Evolutionary conservation across 345 rosid species (phyloP).

Genomic region (Rhizophora mangle): DNA sequence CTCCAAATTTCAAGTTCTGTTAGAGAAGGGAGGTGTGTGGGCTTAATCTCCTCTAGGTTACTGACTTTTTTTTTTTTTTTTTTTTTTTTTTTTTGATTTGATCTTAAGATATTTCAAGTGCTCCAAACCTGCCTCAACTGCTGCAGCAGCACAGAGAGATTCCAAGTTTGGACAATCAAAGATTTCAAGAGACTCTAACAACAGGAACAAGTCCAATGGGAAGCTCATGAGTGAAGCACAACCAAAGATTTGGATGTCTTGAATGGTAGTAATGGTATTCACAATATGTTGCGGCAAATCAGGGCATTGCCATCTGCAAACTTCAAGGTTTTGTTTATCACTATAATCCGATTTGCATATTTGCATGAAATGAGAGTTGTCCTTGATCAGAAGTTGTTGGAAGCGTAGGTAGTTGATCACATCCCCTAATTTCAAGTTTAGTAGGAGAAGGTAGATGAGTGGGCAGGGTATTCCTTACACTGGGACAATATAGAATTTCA

Average conservation of each 20-base stretch:
- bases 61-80: no score
- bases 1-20: no score
- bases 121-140: not conserved
- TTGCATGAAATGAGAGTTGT: not conserved
- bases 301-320: not conserved
- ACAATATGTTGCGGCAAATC: not conserved
- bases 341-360: not conserved
- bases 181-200: not conserved
- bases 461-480: not conserved
- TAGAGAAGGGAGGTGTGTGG: no score
- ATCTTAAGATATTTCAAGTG: no score
- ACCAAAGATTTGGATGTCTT: not conserved
- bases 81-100: no score
- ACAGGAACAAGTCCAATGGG: conserved; percentile 1
- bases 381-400: not conserved
- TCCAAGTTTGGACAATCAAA: not conserved
- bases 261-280: not conserved
- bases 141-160: not conserved
- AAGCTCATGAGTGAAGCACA: not conserved
- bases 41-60: no score
- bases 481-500: not conserved
- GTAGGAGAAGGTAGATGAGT: conserved; percentile 1
- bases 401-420: no score
- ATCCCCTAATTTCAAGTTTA: not conserved
- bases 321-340: not conserved